phyloP scores from a whole-genome alignment of 2,329 filamentous ascomycete genomes.

The Neocatenulostroma microsporum region DNA sequence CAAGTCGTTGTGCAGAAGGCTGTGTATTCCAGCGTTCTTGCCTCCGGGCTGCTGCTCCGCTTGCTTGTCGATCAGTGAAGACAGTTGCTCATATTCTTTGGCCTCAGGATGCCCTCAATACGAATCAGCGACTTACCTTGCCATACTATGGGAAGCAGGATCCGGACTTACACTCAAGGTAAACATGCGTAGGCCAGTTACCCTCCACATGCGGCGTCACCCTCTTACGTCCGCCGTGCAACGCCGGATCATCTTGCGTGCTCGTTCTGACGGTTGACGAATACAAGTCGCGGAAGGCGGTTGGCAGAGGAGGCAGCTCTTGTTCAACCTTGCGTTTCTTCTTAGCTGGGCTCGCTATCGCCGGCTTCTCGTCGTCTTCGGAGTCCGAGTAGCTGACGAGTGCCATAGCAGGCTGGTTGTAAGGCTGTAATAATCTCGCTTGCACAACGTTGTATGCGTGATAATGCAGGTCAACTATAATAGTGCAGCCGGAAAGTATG shows the following conservation, averaged over 20 bases:
- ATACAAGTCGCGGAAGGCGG: slow-evolving; percentile 82
- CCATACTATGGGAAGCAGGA: not conserved
- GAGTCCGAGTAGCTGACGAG: slow-evolving; percentile 61
- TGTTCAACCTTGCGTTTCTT: slow-evolving; percentile 17
- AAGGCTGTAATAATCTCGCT: too few species aligned
- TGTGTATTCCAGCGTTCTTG: slow-evolving; percentile 45
- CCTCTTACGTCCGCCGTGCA: slow-evolving; percentile 80
- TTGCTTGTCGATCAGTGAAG: slow-evolving; percentile 32
- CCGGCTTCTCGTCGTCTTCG: slow-evolving; percentile 29
- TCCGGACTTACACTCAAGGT: slow-evolving; percentile 76
- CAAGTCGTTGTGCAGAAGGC: slow-evolving; percentile 68
- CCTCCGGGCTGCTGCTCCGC: not conserved
- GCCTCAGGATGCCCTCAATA: slow-evolving; percentile 48
- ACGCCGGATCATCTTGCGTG: slow-evolving; percentile 68
- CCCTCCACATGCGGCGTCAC: slow-evolving; percentile 76
- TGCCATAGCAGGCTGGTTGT: slow-evolving; percentile 39
- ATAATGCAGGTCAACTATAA: too few species aligned
- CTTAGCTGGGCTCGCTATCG: slow-evolving; percentile 3
- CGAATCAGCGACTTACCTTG: slow-evolving; percentile 4
- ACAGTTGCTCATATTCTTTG: slow-evolving; percentile 37
- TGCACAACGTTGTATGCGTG: too few species aligned
- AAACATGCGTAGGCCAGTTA: slow-evolving; percentile 89
- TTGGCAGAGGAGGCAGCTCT: slow-evolving; percentile 54
- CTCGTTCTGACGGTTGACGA: slow-evolving; percentile 70
- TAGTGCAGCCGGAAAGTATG: too few species aligned